Percentiles rank a stretch among this genome's conserved stretches.
phyloP scores from a whole-genome alignment of 768 basidiomycete species.

The Xerocomellus intermedius region DNA sequence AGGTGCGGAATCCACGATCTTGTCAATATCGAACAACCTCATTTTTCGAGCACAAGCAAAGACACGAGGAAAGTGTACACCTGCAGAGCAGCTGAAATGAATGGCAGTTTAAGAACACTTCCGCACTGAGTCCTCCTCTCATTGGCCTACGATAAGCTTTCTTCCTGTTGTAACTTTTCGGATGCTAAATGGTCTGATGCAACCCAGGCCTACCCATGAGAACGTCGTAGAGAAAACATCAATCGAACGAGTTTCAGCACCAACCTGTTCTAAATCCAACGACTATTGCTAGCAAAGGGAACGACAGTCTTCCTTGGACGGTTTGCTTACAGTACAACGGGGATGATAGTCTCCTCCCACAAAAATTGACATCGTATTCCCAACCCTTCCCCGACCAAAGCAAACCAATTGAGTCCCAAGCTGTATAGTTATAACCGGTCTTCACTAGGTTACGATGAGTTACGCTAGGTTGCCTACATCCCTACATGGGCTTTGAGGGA shows the following conservation, averaged over 20 bases:
- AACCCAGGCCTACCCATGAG: neutral
- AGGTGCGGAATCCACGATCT: neutral
- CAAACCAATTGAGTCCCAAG: neutral
- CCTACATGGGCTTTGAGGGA: conserved; percentile 83
- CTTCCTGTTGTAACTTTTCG: too few relatives aligned
- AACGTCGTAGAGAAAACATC: neutral
- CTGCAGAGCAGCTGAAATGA: too few relatives aligned
- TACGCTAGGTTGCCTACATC: too few relatives aligned
- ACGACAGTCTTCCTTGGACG: too few relatives aligned
- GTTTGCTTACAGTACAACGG: neutral
- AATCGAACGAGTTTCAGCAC: neutral
- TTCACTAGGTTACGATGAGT: too few relatives aligned
- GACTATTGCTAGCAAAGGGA: too few relatives aligned
- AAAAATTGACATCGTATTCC: neutral
- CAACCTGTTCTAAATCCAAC: neutral
- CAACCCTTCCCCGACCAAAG: neutral
- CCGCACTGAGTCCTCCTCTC: too few relatives aligned
- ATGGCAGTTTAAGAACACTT: too few relatives aligned
- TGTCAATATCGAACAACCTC: neutral
- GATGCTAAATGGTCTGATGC: too few relatives aligned
- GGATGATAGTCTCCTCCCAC: too few relatives aligned
- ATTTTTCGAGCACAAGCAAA: neutral
- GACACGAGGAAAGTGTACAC: neutral
- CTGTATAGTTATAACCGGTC: too few relatives aligned
- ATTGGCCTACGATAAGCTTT: too few relatives aligned